phyloP scores from a whole-genome alignment of 371 early-diverging fungal genomes.

The Actinomucor elegans region DNA sequence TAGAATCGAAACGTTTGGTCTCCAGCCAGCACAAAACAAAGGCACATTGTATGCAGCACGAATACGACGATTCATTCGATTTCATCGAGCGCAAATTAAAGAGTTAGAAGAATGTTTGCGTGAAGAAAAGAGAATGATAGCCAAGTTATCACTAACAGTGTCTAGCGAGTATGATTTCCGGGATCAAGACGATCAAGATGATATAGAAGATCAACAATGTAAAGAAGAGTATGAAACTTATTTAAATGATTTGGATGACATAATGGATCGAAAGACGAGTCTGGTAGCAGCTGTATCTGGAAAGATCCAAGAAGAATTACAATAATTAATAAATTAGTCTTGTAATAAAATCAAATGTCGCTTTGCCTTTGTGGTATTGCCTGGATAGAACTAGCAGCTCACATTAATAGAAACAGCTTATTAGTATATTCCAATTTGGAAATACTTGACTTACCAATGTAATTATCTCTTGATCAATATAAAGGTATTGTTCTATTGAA shows the following conservation, averaged over 20 bases:
- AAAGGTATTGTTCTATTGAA: too few species aligned
- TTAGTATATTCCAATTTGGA: too few species aligned
- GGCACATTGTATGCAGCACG: neutral
- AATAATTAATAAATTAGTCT: too few species aligned
- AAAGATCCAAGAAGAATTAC: neutral
- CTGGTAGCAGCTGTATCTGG: slow-evolving; percentile 13
- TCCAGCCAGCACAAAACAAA: neutral
- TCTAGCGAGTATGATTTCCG: slow-evolving; percentile 27
- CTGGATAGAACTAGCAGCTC: too few species aligned
- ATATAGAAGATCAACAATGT: slow-evolving; percentile 25
- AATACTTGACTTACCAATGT: too few species aligned
- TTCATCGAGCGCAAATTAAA: slow-evolving; percentile 79
- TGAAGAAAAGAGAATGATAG: slow-evolving; percentile 77
- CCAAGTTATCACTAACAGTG: slow-evolving; percentile 61
- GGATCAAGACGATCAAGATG: slow-evolving; percentile 19
- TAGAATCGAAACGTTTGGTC: neutral
- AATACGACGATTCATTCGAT: slow-evolving; percentile 54
- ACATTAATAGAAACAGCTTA: too few species aligned
- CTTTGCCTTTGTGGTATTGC: too few species aligned
- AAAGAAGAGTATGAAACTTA: slow-evolving; percentile 40
- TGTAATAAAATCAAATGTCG: too few species aligned
- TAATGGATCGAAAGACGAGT: slow-evolving; percentile 29
- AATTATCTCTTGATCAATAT: too few species aligned
- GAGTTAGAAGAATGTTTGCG: slow-evolving; percentile 74
- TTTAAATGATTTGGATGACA: slow-evolving; percentile 56